A percentile compares a stretch with the other conserved stretches of the same genome.
These are phyloP conservation scores for Suillus bovinus DNA, from an alignment of 768 basidiomycete species.

Conservation along the genomic window DNA sequence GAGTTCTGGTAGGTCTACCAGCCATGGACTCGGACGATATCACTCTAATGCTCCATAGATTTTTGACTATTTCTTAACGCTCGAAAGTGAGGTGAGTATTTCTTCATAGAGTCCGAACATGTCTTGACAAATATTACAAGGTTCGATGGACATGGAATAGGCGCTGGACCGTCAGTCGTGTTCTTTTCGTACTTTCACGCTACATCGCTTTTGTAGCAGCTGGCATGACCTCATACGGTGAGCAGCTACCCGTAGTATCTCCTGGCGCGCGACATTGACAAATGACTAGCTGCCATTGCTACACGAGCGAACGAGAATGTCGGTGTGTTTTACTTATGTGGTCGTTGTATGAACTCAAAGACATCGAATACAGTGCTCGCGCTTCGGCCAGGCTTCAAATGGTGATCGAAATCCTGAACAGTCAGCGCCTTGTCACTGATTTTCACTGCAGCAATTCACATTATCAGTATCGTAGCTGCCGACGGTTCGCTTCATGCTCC, in stretches of 20 bases:
- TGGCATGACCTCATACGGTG: constrained; percentile 12
- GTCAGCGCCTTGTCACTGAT: not conserved
- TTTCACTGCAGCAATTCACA: not conserved
- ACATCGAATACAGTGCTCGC: not conserved
- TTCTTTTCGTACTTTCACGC: constrained; percentile 9
- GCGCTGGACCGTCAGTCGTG: constrained; percentile 2
- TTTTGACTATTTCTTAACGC: constrained; percentile 3
- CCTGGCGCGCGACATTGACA: not conserved
- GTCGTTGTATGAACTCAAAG: not conserved
- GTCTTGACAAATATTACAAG: not conserved
- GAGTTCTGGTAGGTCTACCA: not conserved
- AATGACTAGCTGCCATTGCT: not conserved
- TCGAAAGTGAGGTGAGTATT: not conserved
- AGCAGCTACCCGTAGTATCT: not conserved
- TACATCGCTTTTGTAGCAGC: constrained; percentile 10
- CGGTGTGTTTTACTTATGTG: not conserved
- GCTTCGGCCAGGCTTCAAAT: not conserved
- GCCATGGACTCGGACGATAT: not conserved
- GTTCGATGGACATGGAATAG: constrained; percentile 10
- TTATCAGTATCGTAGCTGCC: constrained; percentile 5
- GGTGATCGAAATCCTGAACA: not conserved
- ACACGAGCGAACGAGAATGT: not conserved
- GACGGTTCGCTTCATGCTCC: not conserved
- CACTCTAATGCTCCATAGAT: not conserved
- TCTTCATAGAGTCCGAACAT: too few relatives aligned